Conservation (phyloP, 208 protist genomes). For the Lotmaria passim region DNA sequence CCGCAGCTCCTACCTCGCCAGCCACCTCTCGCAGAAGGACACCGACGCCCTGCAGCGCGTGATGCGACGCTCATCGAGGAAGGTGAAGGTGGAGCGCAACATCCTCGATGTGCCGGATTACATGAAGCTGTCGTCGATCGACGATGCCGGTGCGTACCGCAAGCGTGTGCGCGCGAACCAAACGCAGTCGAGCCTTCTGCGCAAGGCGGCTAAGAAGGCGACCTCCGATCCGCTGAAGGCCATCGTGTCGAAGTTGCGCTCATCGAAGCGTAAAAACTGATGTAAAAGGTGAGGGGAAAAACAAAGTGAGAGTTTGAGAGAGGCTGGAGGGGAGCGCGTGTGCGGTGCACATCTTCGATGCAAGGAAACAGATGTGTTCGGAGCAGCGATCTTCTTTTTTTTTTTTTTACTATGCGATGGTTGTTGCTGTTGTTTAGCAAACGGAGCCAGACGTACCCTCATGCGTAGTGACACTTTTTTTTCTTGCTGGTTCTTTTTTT, state of each 20-base stretch:
- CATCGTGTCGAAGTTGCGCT: slow-evolving; percentile 60
- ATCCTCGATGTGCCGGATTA: slow-evolving; percentile 91
- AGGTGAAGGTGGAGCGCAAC: slow-evolving; percentile 85
- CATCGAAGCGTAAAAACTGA: slow-evolving; percentile 50
- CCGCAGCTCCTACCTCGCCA: slow-evolving; percentile 90
- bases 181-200: slow-evolving; percentile 45
- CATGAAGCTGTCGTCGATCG: slow-evolving; percentile 76
- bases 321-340: too few relatives aligned
- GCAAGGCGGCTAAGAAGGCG: slow-evolving; percentile 39
- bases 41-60: slow-evolving; percentile 85
- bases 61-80: slow-evolving; percentile 73
- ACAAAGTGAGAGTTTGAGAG: background rate
- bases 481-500: slow-evolving; percentile 26
- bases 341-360: too few relatives aligned
- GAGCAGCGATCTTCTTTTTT: too few relatives aligned
- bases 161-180: slow-evolving; percentile 73
- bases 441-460: too few relatives aligned
- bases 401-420: too few relatives aligned
- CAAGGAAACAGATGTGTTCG: too few relatives aligned
- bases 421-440: too few relatives aligned
- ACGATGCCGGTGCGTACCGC: slow-evolving; percentile 72
- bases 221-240: slow-evolving; percentile 64
- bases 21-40: slow-evolving; percentile 92
- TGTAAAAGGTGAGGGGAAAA: background rate
- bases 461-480: background rate